These are phyloP conservation scores for Perilla frutescens DNA, from an alignment of 257 asterid genomes.

Conservation along the genomic window DNA sequence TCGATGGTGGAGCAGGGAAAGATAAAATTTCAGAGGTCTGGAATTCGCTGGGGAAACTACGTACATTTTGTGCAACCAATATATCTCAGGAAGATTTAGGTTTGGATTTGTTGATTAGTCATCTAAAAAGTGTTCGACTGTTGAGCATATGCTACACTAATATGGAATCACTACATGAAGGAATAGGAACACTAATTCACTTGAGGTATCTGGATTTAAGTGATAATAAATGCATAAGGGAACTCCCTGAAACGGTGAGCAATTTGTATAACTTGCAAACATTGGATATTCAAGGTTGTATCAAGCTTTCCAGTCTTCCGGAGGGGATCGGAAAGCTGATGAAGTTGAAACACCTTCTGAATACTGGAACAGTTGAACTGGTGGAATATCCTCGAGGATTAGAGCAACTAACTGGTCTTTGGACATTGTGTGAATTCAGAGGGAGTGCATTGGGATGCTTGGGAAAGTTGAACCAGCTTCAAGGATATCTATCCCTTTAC, in stretches of 20 bases:
- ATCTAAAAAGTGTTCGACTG: not conserved
- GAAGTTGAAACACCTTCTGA: not conserved
- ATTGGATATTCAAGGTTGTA: not conserved
- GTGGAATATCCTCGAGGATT: not conserved
- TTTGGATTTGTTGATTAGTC: not conserved
- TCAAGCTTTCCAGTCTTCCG: not conserved
- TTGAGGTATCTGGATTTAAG: slow-evolving; percentile 2
- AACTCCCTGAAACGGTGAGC: not conserved
- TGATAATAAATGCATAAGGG: not conserved
- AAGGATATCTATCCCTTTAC: not conserved
- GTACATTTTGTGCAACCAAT: not conserved
- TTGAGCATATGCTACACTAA: not conserved
- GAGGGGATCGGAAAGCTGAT: not conserved
- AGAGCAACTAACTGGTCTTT: not conserved
- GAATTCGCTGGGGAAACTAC: not conserved
- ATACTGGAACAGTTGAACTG: not conserved
- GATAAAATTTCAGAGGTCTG: too few species aligned
- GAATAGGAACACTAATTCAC: not conserved
- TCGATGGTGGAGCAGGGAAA: not conserved
- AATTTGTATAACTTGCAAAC: slow-evolving; percentile 7
- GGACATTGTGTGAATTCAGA: not conserved
- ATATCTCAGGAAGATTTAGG: not conserved
- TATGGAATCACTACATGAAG: not conserved
- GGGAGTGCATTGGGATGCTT: not conserved
- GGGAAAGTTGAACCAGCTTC: not conserved